Evolutionary conservation across 441 rosid genomes (phyloP), one percentile per base, ranked within the genome.

Genomic region (Erysimum cheiri): DNA sequence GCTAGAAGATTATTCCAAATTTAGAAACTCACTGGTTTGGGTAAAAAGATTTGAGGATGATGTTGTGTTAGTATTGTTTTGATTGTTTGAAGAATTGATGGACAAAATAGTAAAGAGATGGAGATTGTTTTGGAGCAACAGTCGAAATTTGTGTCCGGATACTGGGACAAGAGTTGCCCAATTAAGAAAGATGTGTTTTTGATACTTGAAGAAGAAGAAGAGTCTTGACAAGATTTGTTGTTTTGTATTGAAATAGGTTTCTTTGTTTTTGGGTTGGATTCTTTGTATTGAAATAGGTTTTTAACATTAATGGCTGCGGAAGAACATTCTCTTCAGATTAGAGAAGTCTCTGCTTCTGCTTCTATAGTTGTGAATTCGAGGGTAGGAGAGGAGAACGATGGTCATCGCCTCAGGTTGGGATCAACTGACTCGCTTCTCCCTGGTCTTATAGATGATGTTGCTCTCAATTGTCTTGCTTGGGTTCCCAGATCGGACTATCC

Each of bases 391-490:
- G 80, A 82, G 60, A 79, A 79, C 65, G 81, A 88, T 79, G 87
- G 31, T 58, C 67, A 86, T 76, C 81, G 78, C 35, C 67, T 63
- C 33, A 73, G 73, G 62, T 49, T 81, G 64, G 85, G 83, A 85
- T 80, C 88, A 74, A 82, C 79, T 76, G 92, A 87, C 79, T 80
- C 85, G 8, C 87, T 85, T 66, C 81, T 85, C 69, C 85, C 93
- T 8, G 93, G 96, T 67, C 92, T 90, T 53, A 76, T 83, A 14
- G 93, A 88, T 66, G 96, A 90, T 59, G 92, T 83, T 53, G 85
- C 96, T 14, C 75, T 88, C 71, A 74, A 74, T 59, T 88, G 92
- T 77, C 85, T 90, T 31, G 94, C 96, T 56, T 71, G 79, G 83
- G 88, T 80, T 14, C 72, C 80, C 31, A 80, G 87, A 67, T 86